These are phyloP conservation scores for Fusarium temperatum DNA, from an alignment of 2,329 filamentous ascomycete genomes.

Conservation along the genomic window DNA sequence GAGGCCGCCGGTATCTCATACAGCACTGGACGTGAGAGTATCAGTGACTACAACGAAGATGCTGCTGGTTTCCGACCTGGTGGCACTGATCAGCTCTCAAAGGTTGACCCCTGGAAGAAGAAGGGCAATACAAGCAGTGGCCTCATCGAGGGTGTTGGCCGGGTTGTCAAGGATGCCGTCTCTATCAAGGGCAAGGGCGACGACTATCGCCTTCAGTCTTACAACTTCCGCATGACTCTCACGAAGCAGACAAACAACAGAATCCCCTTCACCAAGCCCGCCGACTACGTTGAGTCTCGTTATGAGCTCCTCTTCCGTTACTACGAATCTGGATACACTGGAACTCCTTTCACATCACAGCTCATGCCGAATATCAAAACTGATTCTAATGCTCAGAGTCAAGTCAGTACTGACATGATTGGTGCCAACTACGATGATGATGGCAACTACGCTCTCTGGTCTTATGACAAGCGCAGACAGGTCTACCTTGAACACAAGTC, in stretches of 20 bases:
- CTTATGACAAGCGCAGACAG: slow-evolving; percentile 14
- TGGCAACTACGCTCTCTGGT: slow-evolving; percentile 29
- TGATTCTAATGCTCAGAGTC: slow-evolving; percentile 23
- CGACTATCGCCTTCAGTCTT: slow-evolving; percentile 25
- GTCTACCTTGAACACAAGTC: slow-evolving; percentile 11
- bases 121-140: slow-evolving; percentile 19
- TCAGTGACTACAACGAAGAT: slow-evolving; percentile 16
- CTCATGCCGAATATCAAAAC: slow-evolving; percentile 36
- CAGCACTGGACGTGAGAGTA: slow-evolving; percentile 26
- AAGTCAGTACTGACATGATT: slow-evolving; percentile 33
- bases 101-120: slow-evolving; percentile 22
- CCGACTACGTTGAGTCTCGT: slow-evolving; percentile 22
- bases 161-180: slow-evolving; percentile 6
- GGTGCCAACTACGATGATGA: slow-evolving; percentile 15
- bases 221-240: slow-evolving; percentile 32
- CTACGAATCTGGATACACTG: slow-evolving; percentile 25
- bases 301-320: slow-evolving; percentile 33
- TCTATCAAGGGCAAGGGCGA: slow-evolving; percentile 12
- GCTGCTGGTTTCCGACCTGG: slow-evolving; percentile 22
- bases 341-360: slow-evolving; percentile 24
- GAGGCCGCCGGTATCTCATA: slow-evolving; percentile 28
- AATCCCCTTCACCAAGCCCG: slow-evolving; percentile 26
- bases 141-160: slow-evolving; percentile 16
- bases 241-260: slow-evolving; percentile 12
- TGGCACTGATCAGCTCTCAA: not conserved